Conservation (phyloP, 345 rosid genomes). For the Gossypium stocksii region DNA sequence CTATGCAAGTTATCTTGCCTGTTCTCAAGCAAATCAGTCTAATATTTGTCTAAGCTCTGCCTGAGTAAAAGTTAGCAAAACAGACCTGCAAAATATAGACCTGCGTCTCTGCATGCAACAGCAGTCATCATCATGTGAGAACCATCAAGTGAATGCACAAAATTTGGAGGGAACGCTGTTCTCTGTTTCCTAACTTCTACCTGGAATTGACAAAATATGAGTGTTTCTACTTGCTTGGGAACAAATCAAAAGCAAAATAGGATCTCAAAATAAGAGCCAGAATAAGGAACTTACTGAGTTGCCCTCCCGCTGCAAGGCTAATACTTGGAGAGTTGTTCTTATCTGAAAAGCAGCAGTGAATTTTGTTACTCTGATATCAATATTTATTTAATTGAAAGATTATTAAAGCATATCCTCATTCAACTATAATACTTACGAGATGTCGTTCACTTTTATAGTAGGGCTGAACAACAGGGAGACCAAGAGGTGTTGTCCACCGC, state of each 20-base stretch:
- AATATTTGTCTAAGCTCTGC: slow-evolving; percentile 8
- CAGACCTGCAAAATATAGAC: slow-evolving; percentile 84
- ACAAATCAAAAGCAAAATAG: slow-evolving; percentile 6
- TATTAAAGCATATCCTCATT: not conserved
- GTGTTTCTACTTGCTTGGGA: not conserved
- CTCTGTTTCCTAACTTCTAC: slow-evolving; percentile 80
- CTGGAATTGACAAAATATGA: slow-evolving; percentile 31
- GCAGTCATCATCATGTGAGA: slow-evolving; percentile 99
- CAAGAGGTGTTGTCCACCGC: slow-evolving; percentile 89
- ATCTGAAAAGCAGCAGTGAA: slow-evolving; percentile 51
- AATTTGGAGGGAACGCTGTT: slow-evolving; percentile 97
- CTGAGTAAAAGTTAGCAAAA: not conserved
- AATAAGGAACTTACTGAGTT: slow-evolving; percentile 48
- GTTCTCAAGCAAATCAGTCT: not conserved
- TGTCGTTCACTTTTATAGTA: slow-evolving; percentile 73
- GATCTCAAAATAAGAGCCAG: slow-evolving; percentile 4
- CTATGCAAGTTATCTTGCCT: not conserved
- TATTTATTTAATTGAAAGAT: slow-evolving; percentile 6
- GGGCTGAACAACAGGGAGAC: slow-evolving; percentile 97
- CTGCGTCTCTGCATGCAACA: slow-evolving; percentile 87
- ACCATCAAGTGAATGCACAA: slow-evolving; percentile 93
- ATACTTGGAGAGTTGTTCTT: slow-evolving; percentile 84
- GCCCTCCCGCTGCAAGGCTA: slow-evolving; percentile 86
- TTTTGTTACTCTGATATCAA: slow-evolving; percentile 17
- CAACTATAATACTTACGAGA: slow-evolving; percentile 48